A percentile compares a stretch with the other conserved stretches of the same genome.
phyloP scores from a whole-genome alignment of 345 rosid species.

The Eucalyptus microcorys region DNA sequence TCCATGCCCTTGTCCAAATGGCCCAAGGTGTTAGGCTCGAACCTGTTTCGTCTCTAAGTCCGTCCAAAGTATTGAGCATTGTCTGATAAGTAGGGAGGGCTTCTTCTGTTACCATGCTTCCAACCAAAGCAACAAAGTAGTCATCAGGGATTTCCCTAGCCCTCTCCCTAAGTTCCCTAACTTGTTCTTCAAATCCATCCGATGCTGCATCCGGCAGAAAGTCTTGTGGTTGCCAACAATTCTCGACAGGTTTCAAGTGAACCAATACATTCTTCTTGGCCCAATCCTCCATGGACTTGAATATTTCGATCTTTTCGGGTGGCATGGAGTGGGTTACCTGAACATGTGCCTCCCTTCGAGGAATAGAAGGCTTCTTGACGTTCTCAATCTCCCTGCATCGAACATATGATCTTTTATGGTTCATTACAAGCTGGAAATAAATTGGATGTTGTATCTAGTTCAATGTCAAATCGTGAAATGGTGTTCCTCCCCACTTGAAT shows the following conservation, averaged over 20 bases:
- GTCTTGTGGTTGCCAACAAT: conserved; percentile 89
- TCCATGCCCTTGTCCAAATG: conserved; percentile 56
- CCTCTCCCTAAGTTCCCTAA: conserved; percentile 65
- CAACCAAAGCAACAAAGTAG: conserved; percentile 70
- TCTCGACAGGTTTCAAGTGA: conserved; percentile 72
- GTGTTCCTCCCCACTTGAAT: neutral
- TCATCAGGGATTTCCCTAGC: conserved; percentile 86
- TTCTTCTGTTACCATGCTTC: conserved; percentile 79
- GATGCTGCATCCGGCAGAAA: conserved; percentile 77
- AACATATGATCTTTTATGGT: neutral
- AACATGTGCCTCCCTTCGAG: conserved; percentile 59
- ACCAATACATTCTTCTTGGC: conserved; percentile 51
- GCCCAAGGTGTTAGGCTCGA: conserved; percentile 72
- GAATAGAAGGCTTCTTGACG: conserved; percentile 63
- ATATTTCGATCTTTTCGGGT: conserved; percentile 82
- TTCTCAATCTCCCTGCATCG: conserved; percentile 32
- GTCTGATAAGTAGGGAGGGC: conserved; percentile 80
- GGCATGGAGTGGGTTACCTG: conserved; percentile 87
- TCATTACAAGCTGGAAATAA: neutral
- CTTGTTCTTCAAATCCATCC: conserved; percentile 70
- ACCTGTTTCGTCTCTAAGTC: conserved; percentile 64
- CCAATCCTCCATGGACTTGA: conserved; percentile 78
- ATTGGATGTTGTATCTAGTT: neutral
- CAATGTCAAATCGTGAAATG: neutral
- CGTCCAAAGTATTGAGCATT: conserved; percentile 61